phyloP scores from a whole-genome alignment of 306 rosid genomes.

The Datisca glomerata region DNA sequence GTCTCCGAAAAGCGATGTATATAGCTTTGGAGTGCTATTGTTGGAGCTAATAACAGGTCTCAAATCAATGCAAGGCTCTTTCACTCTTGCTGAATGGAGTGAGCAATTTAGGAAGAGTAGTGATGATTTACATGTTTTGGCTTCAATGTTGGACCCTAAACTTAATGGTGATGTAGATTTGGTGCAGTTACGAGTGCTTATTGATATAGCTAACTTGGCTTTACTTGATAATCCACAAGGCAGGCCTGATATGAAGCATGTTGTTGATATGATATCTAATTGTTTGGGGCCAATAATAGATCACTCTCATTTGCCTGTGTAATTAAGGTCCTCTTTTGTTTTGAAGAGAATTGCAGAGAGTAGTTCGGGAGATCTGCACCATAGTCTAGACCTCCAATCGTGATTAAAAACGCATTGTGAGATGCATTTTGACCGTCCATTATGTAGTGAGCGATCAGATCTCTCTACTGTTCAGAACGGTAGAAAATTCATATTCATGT shows the following conservation, averaged over 20 bases:
- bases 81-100: slow-evolving; percentile 8
- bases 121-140: too few relatives aligned
- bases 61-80: slow-evolving; percentile 10
- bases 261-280: slow-evolving; percentile 6
- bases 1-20: slow-evolving; percentile 3
- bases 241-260: slow-evolving; percentile 6
- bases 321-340: too few relatives aligned
- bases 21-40: slow-evolving; percentile 12
- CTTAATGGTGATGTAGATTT: not conserved
- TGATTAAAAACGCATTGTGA: too few relatives aligned
- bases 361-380: too few relatives aligned
- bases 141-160: slow-evolving; percentile 11
- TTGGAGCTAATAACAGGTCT: slow-evolving; percentile 3
- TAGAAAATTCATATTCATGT: too few relatives aligned
- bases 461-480: too few relatives aligned
- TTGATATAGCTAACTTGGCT: slow-evolving; percentile 9
- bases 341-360: too few relatives aligned
- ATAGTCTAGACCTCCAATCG: too few relatives aligned
- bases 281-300: not conserved
- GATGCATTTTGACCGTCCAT: too few relatives aligned
- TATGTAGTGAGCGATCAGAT: too few relatives aligned
- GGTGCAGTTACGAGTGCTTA: slow-evolving; percentile 2
- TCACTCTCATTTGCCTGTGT: too few relatives aligned
- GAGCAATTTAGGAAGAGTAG: not conserved
- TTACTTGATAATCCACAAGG: slow-evolving; percentile 6